Base-by-base conservation (phyloP, 139 green algal species). In the Eudorina sp. region DNA sequence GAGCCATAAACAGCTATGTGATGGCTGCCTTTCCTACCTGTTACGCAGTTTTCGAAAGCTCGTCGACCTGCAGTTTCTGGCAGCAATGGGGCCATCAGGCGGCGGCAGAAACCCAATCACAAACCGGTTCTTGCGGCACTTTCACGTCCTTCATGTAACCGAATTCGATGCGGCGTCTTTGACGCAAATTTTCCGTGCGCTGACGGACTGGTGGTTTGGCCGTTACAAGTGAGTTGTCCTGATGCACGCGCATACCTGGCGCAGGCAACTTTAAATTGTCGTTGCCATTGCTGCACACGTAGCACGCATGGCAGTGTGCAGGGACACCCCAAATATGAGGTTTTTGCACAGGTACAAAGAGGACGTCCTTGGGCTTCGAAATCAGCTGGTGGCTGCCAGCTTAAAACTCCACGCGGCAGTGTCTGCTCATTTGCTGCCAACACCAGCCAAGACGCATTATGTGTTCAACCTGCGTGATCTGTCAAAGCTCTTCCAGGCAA, bases 391-490 rank as follows among this genome's bases (percentile, higher is more conserved):
- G 34, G 88, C 90, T 23, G 93, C 91, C 36, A 95, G 94, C 34
- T 89, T 96, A 62, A 73, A 89, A 31, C 80, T 96, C 13, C 95
- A 96, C 89, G 66, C 84, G 79, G 46, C 58, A 18, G 91, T 90
- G 25, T 91, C 91, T 34, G 68, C 74, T 2, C 86, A 92, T 73
- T 88, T 96, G 68, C 92, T 96, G 29, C 87, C 86, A 58, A 97
- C 94, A 19, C 95, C 95, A 7, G 89, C 89, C 31, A 97, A 97
- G 92, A 95, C 88, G 36, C 95, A 97, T 92, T 97, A 97, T 90
- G 86, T 95, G 29, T 97, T 97, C 92, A 97, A 97, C 92, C 91
- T 97, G 68, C 83, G 95, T 1, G 95, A 97, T 90, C 94, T 97
- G 68, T 94, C 93, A 16, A 92, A 95, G 36, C 92, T 96, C 4